Evolutionary conservation across 495 filamentous ascomycete genomes (phyloP), one percentile per base, ranked within the genome.

Genomic region (Podospora conica): DNA sequence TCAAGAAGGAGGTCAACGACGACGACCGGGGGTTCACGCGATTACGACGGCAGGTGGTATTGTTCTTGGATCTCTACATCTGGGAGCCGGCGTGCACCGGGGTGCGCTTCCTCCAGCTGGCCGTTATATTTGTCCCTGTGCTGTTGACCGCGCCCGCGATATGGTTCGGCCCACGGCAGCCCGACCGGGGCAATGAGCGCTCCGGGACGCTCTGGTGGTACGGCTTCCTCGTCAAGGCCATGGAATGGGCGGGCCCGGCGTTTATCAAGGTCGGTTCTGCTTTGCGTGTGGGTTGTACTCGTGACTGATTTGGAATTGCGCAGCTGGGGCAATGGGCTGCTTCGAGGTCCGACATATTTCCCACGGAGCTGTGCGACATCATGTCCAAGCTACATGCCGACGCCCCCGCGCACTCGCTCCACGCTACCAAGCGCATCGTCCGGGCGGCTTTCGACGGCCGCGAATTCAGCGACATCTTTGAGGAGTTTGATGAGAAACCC

Each of bases 271-370:
- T 95, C 78, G 29, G 75, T 40, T 18, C 40, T 27, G 40, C 15
- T 20, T 9, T 28, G 20, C 3, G 10, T 15, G 29, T 1, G 21
- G 59, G 7, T 9, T 11, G 21, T 7, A 33, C 22, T 11, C 6
- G 28, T 29, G 58, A 29, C 15, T 54, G 22, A 15, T 28, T 18
- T 3, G 18, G 22, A 22, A 12, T 6, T 11, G 18, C 58, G 65
- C 69, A 97, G 92, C 87, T 99, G 62, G 96, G 96, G 24, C 96
- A 99, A 90, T 99, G 96, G 95, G 96, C 96, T 23, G 96, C 96
- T 11, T 97, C 95, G 4, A 85, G 96, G 71, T 90, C 94, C 65
- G 96, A 99, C 74, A 96, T 99, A 73, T 99, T 99, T 75, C 93
- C 96, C n/a, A 89, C 83, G 11, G 87, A 96, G 74, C 85, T 99